phyloP scores from a whole-genome alignment of 2,329 filamentous ascomycete species.

The Leptographium flavum region DNA sequence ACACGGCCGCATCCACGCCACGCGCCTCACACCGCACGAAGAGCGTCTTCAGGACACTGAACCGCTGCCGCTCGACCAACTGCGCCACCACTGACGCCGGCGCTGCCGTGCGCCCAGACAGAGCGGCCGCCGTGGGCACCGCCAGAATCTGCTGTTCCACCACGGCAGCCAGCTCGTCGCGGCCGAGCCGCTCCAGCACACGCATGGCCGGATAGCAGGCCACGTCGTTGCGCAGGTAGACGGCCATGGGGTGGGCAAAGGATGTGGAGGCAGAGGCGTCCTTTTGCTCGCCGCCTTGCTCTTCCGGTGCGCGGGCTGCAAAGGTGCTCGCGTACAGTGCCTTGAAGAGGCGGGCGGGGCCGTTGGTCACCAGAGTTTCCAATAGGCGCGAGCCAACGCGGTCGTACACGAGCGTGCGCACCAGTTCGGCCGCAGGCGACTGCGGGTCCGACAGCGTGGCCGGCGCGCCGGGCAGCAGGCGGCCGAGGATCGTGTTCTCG shows the following conservation, averaged over 20 bases:
- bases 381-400: conserved; percentile 78
- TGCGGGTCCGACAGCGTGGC: conserved; percentile 56
- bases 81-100: conserved; percentile 60
- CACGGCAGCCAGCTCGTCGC: conserved; percentile 67
- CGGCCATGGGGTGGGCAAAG: conserved; percentile 39
- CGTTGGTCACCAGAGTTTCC: conserved; percentile 68
- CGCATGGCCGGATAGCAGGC: conserved; percentile 77
- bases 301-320: conserved; percentile 42
- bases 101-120: conserved; percentile 52
- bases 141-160: conserved; percentile 56
- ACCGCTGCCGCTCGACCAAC: conserved; percentile 61
- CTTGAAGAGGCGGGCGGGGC: conserved; percentile 85
- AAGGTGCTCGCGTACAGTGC: conserved; percentile 69
- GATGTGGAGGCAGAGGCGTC: neutral
- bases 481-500: conserved; percentile 46
- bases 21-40: conserved; percentile 72
- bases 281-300: neutral
- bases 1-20: conserved; percentile 24
- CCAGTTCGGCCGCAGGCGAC: conserved; percentile 60
- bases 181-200: conserved; percentile 69
- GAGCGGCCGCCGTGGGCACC: conserved; percentile 50
- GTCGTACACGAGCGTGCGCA: conserved; percentile 81
- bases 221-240: conserved; percentile 75
- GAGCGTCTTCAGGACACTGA: conserved; percentile 65
- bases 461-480: conserved; percentile 62